These are phyloP conservation scores for Apiosordaria backusii DNA, from an alignment of 495 filamentous ascomycete genomes.

Conservation along the genomic window DNA sequence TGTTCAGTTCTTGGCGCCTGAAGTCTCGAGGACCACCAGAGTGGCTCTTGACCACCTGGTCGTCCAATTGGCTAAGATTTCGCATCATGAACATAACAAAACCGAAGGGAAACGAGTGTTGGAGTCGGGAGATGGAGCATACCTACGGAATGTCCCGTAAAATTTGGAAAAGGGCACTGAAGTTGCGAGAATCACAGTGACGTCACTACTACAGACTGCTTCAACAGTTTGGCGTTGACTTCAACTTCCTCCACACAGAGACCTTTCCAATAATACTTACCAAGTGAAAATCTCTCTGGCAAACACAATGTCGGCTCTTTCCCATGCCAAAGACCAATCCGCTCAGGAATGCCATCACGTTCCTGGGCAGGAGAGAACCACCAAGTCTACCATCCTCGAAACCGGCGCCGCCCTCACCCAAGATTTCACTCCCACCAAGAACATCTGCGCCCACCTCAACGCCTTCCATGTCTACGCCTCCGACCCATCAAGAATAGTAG, in stretches of 20 bases:
- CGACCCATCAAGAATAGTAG: conserved; percentile 63
- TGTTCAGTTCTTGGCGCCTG: no score
- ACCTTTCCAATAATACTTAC: background rate
- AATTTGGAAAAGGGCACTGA: background rate
- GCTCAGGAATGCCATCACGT: conserved; percentile 27
- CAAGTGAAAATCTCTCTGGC: background rate
- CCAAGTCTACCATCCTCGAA: conserved; percentile 60
- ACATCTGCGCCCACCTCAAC: conserved; percentile 79
- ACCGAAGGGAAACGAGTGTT: no score
- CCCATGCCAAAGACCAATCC: conserved; percentile 14
- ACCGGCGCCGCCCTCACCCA: conserved; percentile 58
- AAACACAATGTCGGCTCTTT: conserved; percentile 13
- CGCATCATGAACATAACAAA: no score
- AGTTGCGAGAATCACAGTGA: conserved; percentile 5
- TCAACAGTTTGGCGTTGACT: no score
- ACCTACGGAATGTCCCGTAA: background rate
- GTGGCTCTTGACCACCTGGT: no score
- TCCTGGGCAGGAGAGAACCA: conserved; percentile 50
- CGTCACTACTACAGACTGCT: conserved; percentile 6
- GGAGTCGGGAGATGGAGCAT: no score
- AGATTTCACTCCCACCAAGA: conserved; percentile 69
- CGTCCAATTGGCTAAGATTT: no score
- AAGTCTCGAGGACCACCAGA: no score
- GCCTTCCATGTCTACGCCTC: conserved; percentile 79
- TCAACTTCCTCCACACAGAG: background rate